Evolutionary conservation across 2,329 filamentous ascomycete species (phyloP), one percentile per base, ranked within the genome.

Genomic region (Verticillium klebahnii): DNA sequence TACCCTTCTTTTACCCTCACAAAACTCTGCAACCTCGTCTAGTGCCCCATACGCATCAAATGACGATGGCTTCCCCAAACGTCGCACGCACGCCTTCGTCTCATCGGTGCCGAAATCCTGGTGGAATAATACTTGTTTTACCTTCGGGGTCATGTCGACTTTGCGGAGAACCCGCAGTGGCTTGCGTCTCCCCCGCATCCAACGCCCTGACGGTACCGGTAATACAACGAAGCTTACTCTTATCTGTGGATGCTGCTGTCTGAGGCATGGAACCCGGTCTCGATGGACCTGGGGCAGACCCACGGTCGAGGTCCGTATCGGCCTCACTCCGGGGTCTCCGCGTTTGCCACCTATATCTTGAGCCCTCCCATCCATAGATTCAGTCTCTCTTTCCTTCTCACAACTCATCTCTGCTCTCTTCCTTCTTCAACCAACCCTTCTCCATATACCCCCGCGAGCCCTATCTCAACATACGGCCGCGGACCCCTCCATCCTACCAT

Each of bases 391-490:
- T 50, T 19, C 12, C 19, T 23, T 14, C 45, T 23, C 9, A 23
- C 45, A 50, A 50, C 45, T 50, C 45, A 50, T 23, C 45, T 23
- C 19, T 50, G 45, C 45, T 25, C 19, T 50, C 19, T 12, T 50
- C 45, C 19, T 25, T 50, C 45, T 50, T 50, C 45, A 50, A 50
- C 45, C 45, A 50, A 50, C n/a, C 12, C 45, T 50, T 50, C 45
- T 50, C 25, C 45, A 50, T 50, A 50, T 50, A 50, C 45, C 17
- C 19, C 45, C 45, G 19, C 12, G 45, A 50, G 45, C 45, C 45
- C 45, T 50, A 50, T 50, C 45, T 58, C 36, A 58, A 57, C 55
- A 57, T 57, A 50, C 55, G 55, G 55, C 55, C 31, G 55, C 23
- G 55, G 55, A 57, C 11, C 25, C 23, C 17, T 29, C 25, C 57